These are phyloP conservation scores for Apiospora malaysiana DNA, from an alignment of 2,329 filamentous ascomycete species.

Conservation along the genomic window DNA sequence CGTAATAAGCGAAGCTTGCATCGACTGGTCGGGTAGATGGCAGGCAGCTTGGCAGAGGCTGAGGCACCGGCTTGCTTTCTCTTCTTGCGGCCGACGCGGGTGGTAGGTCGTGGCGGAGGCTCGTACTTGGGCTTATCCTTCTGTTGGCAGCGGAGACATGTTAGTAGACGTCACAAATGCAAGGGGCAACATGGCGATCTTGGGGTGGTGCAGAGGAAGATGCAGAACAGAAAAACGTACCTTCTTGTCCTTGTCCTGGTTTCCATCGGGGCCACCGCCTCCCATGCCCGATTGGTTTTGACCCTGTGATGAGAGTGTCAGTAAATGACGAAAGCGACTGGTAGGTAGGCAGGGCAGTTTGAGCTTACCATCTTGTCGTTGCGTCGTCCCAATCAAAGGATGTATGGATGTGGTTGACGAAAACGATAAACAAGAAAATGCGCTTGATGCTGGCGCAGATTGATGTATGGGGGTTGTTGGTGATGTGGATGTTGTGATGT, in stretches of 20 bases:
- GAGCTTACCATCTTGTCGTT: conserved; percentile 8
- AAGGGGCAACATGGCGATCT: neutral
- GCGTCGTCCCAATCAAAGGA: conserved; percentile 1
- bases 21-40: conserved; percentile 92
- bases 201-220: conserved; percentile 14
- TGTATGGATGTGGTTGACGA: neutral
- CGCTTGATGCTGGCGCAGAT: neutral
- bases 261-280: conserved; percentile 74
- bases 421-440: neutral
- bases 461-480: neutral
- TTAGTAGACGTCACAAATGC: neutral
- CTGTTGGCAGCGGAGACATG: conserved; percentile 51
- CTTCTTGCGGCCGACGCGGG: conserved; percentile 97
- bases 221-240: conserved; percentile 53
- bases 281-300: conserved; percentile 89
- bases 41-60: conserved; percentile 91
- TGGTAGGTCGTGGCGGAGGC: conserved; percentile 94
- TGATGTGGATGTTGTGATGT: conserved; percentile 14
- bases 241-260: conserved; percentile 94
- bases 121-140: conserved; percentile 99
- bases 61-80: conserved; percentile 93
- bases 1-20: conserved; percentile 97
- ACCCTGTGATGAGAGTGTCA: conserved; percentile 58
- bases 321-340: conserved; percentile 11
- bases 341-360: neutral